Base-by-base conservation (phyloP, 2,329 filamentous ascomycete species). In the Orbilia ellipsospora region DNA sequence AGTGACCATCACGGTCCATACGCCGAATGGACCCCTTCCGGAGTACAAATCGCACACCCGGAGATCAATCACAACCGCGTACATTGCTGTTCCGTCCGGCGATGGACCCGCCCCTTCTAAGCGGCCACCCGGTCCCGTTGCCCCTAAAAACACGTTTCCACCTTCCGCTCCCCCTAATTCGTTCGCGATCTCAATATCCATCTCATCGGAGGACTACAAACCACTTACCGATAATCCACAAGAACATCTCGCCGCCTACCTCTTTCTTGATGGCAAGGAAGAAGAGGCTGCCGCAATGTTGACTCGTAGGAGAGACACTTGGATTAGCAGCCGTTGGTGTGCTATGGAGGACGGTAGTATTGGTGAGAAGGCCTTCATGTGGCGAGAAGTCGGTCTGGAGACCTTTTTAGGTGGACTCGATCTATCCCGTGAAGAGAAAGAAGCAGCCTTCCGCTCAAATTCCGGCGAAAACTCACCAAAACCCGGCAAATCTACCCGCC, bases 261-360 rank as follows among this genome's bases (percentile, higher is more conserved):
- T 99, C 79, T 99, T 99, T 84, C 99, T 99, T 81, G 95, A 99
- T 83, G 95, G 95, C 16, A 87, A 95, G 77, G 88, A 88, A 75
- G 99, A 99, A 82, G 95, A 99, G 82, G 95, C 99, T 84, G 96
- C 99, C 2, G 95, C 95, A 62, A 85, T 99, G 69, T 85, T 99
- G 62, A 88, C 95, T 66, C 91, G 94, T 12, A 94, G 95, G 23
- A 95, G 98, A 82, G 95, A 99, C 84, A 99, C 95, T 1, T 99
- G 95, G 95, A 96, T 99, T 23, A 99, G 98, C 81, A 97, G 93
- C 67, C 88, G 95, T 80, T 99, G 95, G 95, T 95, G 99, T 59
- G 94, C 96, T 81, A 89, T 99, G 5, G 93, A 94, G 1, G 90
- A 94, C 28, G 95, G 95, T 59, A 95, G 95, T 50, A 88, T 99